These are phyloP conservation scores for Colletotrichum neosansevieriae DNA, from an alignment of 2,329 filamentous ascomycete species.

Conservation along the genomic window DNA sequence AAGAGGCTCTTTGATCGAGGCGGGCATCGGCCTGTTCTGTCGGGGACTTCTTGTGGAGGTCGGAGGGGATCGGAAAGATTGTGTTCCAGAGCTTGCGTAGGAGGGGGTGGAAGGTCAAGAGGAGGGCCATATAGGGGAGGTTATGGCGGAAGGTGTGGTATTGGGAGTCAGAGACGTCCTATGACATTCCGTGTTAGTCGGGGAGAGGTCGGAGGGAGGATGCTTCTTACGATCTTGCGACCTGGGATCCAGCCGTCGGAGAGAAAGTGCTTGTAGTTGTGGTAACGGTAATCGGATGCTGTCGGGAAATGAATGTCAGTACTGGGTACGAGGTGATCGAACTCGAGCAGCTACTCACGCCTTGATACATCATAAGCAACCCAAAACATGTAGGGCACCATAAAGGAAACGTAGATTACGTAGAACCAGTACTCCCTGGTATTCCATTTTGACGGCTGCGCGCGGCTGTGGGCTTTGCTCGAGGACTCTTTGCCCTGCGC, in stretches of 20 bases:
- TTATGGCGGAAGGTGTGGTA: conserved; percentile 89
- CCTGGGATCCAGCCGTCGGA: conserved; percentile 91
- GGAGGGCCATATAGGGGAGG: conserved; percentile 80
- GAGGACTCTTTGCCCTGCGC: conserved; percentile 54
- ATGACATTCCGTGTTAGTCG: neutral
- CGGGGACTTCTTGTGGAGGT: conserved; percentile 46
- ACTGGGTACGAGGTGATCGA: neutral
- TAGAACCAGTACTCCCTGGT: conserved; percentile 90
- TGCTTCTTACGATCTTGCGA: conserved; percentile 79
- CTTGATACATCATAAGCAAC: conserved; percentile 87
- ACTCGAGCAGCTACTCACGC: conserved; percentile 62
- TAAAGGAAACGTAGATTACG: conserved; percentile 73
- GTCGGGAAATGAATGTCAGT: conserved; percentile 12
- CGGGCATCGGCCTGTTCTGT: conserved; percentile 65
- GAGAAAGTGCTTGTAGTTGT: conserved; percentile 77
- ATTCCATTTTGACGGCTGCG: conserved; percentile 80
- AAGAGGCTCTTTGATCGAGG: conserved; percentile 78
- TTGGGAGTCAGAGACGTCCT: conserved; percentile 92
- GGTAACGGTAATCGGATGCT: conserved; percentile 87
- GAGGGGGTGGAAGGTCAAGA: conserved; percentile 84
- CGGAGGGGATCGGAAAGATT: conserved; percentile 54
- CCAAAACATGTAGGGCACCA: conserved; percentile 91
- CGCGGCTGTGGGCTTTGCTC: conserved; percentile 58
- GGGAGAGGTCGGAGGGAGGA: conserved; percentile 33
- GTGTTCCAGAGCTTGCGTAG: conserved; percentile 79